Evolutionary conservation across 2,329 filamentous ascomycete species (phyloP).

Genomic region (Tolypocladium nubicola): DNA sequence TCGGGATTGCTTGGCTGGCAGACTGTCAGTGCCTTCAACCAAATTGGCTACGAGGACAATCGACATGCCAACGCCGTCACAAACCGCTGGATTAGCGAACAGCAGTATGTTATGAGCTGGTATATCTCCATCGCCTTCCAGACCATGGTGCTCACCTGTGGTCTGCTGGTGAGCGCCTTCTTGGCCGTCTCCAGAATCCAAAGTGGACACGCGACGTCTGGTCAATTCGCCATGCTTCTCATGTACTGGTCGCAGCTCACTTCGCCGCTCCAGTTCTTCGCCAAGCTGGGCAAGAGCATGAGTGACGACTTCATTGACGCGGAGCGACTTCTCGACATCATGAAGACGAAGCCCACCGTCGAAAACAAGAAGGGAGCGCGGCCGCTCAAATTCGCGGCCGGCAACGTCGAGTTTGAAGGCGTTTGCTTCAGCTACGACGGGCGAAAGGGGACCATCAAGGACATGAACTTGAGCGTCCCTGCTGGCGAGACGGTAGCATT

Average conservation of each 20-base stretch:
- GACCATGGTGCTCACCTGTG: constrained; percentile 55
- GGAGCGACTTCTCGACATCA: constrained; percentile 46
- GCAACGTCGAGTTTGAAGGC: constrained; percentile 42
- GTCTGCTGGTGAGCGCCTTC: constrained; percentile 54
- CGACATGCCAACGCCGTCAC: constrained; percentile 41
- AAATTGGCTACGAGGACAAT: constrained; percentile 44
- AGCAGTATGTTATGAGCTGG: constrained; percentile 30
- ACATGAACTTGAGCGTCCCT: constrained; percentile 38
- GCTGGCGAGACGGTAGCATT: constrained; percentile 47
- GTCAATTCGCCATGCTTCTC: constrained; percentile 60
- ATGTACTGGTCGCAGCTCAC: constrained; percentile 68
- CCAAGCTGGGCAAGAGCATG: constrained; percentile 42
- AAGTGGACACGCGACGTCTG: constrained; percentile 46
- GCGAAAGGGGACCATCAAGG: constrained; percentile 45
- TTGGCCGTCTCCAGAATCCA: constrained; percentile 56
- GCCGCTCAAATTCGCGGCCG: constrained; percentile 38
- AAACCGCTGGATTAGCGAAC: constrained; percentile 25
- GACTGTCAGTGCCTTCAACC: constrained; percentile 49
- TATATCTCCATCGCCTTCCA: constrained; percentile 44
- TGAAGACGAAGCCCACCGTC: constrained; percentile 46
- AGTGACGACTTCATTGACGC: constrained; percentile 47
- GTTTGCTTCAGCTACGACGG: constrained; percentile 51
- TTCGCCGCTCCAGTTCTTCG: constrained; percentile 60
- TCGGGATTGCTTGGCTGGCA: constrained; percentile 49
- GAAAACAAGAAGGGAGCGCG: constrained; percentile 39